Conservation (phyloP, 2,329 filamentous ascomycete genomes). For the Paradendryphiella salina region DNA sequence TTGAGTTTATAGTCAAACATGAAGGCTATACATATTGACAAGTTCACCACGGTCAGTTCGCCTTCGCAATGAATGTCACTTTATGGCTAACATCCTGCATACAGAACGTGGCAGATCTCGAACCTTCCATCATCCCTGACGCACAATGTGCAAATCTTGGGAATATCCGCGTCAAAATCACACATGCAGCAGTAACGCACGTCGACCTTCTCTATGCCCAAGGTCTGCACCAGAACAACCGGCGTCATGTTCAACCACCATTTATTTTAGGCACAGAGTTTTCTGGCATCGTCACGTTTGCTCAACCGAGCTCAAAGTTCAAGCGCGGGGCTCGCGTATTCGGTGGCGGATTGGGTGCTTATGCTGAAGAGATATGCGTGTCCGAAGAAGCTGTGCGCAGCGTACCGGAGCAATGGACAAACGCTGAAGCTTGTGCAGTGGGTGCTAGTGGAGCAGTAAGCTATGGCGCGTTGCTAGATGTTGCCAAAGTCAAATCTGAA, state of each 20-base stretch:
- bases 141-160: slow-evolving; percentile 44
- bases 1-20: neutral
- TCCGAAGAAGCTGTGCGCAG: slow-evolving; percentile 47
- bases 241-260: slow-evolving; percentile 58
- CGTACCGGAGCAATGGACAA: slow-evolving; percentile 53
- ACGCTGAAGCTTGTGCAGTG: slow-evolving; percentile 57
- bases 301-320: slow-evolving; percentile 44
- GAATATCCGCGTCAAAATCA: slow-evolving; percentile 53
- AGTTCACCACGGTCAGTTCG: neutral
- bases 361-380: slow-evolving; percentile 56
- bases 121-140: slow-evolving; percentile 25
- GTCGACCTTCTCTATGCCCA: slow-evolving; percentile 63
- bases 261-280: slow-evolving; percentile 66
- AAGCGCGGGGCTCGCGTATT: slow-evolving; percentile 58
- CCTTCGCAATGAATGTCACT: neutral
- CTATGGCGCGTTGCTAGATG: slow-evolving; percentile 55
- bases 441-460: slow-evolving; percentile 59
- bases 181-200: slow-evolving; percentile 62
- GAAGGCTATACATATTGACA: slow-evolving; percentile 1
- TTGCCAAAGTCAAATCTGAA: slow-evolving; percentile 49
- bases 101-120: slow-evolving; percentile 40
- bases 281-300: slow-evolving; percentile 55
- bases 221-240: slow-evolving; percentile 65
- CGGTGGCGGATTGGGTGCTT: slow-evolving; percentile 57
- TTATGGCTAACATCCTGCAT: neutral